These are phyloP conservation scores for Lophium mytilinum DNA, from an alignment of 495 filamentous ascomycete genomes.

Conservation along the genomic window DNA sequence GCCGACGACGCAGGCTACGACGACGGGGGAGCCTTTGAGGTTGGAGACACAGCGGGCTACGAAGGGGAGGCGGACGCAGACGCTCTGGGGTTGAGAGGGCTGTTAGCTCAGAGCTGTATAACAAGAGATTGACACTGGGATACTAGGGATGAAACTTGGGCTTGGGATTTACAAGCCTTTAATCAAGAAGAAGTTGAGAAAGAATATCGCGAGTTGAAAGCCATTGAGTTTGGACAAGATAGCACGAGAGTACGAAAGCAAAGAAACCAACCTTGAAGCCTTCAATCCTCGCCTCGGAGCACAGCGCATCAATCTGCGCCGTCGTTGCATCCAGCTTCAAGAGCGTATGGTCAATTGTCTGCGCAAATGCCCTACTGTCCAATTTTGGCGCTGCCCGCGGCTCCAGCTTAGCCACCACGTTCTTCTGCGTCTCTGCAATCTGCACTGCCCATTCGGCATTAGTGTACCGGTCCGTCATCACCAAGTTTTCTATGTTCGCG, in stretches of 20 bases:
- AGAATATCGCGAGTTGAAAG: background rate
- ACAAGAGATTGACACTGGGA: background rate
- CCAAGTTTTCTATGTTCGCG: background rate
- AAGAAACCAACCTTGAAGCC: conserved; percentile 45
- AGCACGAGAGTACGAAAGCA: background rate
- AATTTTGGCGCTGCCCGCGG: conserved; percentile 3
- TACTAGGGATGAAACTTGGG: background rate
- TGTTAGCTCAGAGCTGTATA: conserved; percentile 6
- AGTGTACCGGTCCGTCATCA: conserved; percentile 32
- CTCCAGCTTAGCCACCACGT: conserved; percentile 8
- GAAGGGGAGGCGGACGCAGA: conserved; percentile 50
- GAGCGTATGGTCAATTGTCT: conserved; percentile 60
- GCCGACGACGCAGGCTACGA: conserved; percentile 56
- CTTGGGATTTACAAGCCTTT: background rate
- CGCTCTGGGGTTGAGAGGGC: conserved; percentile 31
- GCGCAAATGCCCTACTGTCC: conserved; percentile 13
- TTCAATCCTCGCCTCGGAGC: conserved; percentile 50
- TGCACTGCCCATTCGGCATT: conserved; percentile 31
- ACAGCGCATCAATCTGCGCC: conserved; percentile 52
- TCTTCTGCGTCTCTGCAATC: conserved; percentile 23
- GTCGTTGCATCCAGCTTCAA: conserved; percentile 46
- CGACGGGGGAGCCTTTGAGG: conserved; percentile 43
- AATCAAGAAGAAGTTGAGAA: background rate
- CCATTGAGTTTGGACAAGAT: background rate
- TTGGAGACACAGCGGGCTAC: conserved; percentile 47